Conservation (phyloP, 208 protist genomes). For the Porcisia deanei region DNA sequence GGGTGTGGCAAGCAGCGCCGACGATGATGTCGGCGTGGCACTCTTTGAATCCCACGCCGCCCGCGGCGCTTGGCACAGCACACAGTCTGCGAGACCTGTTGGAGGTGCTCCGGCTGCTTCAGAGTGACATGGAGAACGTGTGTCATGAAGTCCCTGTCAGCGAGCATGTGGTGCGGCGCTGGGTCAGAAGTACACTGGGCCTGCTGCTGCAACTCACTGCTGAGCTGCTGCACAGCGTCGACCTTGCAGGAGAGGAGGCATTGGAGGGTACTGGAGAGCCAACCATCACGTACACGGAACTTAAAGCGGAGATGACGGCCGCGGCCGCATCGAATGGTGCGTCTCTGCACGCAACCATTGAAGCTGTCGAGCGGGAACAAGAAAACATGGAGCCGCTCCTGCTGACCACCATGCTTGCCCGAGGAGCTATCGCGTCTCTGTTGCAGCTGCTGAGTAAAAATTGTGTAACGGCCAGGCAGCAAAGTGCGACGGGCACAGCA, state of each 20-base stretch:
- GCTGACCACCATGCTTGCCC: slow-evolving; percentile 31
- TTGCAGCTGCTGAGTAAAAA: slow-evolving; percentile 12
- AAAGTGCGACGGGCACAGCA: not conserved
- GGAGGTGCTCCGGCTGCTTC: slow-evolving; percentile 36
- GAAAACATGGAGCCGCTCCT: slow-evolving; percentile 29
- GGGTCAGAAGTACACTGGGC: slow-evolving; percentile 22
- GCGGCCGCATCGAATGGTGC: slow-evolving; percentile 6
- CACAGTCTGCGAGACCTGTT: slow-evolving; percentile 30
- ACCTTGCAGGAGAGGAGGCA: slow-evolving; percentile 4
- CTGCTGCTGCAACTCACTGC: slow-evolving; percentile 20
- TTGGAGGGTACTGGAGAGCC: not conserved
- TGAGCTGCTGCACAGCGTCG: slow-evolving; percentile 15
- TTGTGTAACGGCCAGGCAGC: not conserved
- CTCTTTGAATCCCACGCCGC: slow-evolving; percentile 6
- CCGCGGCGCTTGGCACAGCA: not conserved
- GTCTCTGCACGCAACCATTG: slow-evolving; percentile 16
- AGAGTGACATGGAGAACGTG: slow-evolving; percentile 42
- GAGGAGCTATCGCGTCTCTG: slow-evolving; percentile 18
- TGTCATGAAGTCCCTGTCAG: slow-evolving; percentile 20
- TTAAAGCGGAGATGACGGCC: slow-evolving; percentile 5
- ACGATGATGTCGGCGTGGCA: slow-evolving; percentile 17
- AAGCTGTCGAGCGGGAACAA: slow-evolving; percentile 14
- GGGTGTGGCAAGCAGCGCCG: slow-evolving; percentile 26
- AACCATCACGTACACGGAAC: slow-evolving; percentile 5
- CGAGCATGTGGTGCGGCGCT: slow-evolving; percentile 28